These are phyloP conservation scores for Mrakia frigida DNA, from an alignment of 768 basidiomycete species.

Conservation along the genomic window DNA sequence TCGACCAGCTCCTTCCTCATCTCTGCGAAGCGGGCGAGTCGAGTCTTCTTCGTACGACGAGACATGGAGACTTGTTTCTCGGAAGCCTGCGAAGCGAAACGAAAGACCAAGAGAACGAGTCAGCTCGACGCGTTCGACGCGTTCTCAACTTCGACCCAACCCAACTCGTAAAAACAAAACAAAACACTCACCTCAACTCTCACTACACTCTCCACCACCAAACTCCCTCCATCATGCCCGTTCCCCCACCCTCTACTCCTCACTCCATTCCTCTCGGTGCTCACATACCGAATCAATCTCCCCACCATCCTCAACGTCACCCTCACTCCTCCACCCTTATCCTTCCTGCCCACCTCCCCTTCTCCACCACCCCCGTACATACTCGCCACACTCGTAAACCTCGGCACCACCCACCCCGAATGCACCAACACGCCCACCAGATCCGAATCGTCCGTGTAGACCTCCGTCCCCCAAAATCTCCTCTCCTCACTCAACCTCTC, in stretches of 20 bases:
- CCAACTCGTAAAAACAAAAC: background rate
- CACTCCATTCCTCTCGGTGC: conserved; percentile 43
- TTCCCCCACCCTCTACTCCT: conserved; percentile 48
- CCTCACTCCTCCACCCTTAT: background rate
- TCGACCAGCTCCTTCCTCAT: conserved; percentile 24
- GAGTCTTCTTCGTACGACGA: conserved; percentile 24
- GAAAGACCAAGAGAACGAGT: background rate
- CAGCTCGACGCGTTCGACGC: background rate
- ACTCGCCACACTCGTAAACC: conserved; percentile 14
- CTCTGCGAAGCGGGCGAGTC: background rate
- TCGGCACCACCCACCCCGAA: conserved; percentile 45
- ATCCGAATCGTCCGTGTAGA: conserved; percentile 50
- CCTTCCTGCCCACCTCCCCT: background rate
- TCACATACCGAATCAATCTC: conserved; percentile 44
- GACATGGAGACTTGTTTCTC: conserved; percentile 8
- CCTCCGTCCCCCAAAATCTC: conserved; percentile 48
- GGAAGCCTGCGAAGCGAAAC: background rate
- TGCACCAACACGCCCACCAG: conserved; percentile 45
- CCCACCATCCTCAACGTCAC: conserved; percentile 46
- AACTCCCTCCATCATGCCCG: conserved; percentile 47
- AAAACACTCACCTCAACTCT: conserved; percentile 41
- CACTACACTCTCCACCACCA: conserved; percentile 44
- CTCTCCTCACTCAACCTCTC: conserved; percentile 33
- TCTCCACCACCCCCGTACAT: background rate
- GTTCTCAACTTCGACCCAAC: background rate